These are phyloP conservation scores for Wallemia hederae DNA, from an alignment of 1,284 basidiomycete species.

Conservation along the genomic window DNA sequence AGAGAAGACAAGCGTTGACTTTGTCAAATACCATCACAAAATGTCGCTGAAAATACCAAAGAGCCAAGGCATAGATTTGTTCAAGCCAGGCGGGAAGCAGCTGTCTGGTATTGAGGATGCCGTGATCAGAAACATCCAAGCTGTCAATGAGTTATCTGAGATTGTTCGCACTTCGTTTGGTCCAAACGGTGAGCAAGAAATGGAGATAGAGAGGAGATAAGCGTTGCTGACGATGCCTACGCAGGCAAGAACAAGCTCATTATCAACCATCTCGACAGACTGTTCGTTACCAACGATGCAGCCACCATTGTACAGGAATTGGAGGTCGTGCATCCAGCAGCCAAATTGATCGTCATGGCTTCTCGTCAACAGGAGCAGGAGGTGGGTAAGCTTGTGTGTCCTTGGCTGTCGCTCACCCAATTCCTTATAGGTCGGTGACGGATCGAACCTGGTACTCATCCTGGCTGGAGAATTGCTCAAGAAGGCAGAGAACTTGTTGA, in stretches of 20 bases:
- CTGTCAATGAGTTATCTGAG: constrained; percentile 74
- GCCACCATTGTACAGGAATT: constrained; percentile 96
- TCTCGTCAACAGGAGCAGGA: constrained; percentile 87
- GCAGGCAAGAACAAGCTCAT: constrained; percentile 75
- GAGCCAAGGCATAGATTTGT: constrained; percentile 59
- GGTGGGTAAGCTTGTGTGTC: constrained; percentile 20
- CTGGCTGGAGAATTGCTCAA: constrained; percentile 85
- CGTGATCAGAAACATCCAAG: constrained; percentile 78
- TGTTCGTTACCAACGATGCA: constrained; percentile 96
- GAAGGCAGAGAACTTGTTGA: constrained; percentile 66
- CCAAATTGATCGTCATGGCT: constrained; percentile 89
- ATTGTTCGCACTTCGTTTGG: constrained; percentile 89
- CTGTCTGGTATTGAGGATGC: constrained; percentile 76
- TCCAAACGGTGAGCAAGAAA: constrained; percentile 43
- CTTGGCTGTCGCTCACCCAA: background rate
- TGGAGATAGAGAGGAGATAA: background rate
- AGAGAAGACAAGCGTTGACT: background rate
- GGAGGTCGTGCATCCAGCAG: constrained; percentile 93
- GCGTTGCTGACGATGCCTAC: constrained; percentile 2
- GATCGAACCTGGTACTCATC: constrained; percentile 84
- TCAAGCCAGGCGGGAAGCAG: constrained; percentile 87
- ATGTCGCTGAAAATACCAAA: constrained; percentile 92
- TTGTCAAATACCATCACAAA: too few species aligned
- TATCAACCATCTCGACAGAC: constrained; percentile 78
- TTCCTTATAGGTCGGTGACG: constrained; percentile 53